Percentiles rank a stretch among this genome's conserved stretches.
These are phyloP conservation scores for Nemophila menziesii DNA, from an alignment of 257 asterid species.

Conservation along the genomic window DNA sequence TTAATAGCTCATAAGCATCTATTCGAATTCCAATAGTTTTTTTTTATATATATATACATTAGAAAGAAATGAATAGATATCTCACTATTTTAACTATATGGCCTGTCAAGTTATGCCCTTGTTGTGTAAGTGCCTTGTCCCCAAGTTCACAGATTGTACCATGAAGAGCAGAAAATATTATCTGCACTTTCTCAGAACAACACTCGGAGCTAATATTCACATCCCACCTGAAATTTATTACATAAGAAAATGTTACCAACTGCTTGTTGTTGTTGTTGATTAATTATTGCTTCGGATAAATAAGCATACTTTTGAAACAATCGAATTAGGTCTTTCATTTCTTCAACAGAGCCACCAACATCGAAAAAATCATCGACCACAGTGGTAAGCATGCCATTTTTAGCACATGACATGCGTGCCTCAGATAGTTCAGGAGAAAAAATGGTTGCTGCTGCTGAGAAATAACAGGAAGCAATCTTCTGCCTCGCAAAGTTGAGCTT, in stretches of 20 bases:
- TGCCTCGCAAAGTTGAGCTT: conserved; percentile 17
- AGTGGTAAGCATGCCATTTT: conserved; percentile 17
- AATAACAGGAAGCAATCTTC: conserved; percentile 8
- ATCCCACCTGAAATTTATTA: conserved; percentile 24
- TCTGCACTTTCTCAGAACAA: conserved; percentile 20
- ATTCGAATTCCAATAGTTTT: background rate
- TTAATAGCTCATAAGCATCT: background rate
- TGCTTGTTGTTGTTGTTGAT: background rate
- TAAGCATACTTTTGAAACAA: conserved; percentile 17
- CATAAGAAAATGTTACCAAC: background rate
- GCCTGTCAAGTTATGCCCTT: conserved; percentile 20
- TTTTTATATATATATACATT: background rate
- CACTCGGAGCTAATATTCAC: conserved; percentile 10
- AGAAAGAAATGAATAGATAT: background rate
- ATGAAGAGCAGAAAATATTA: conserved; percentile 19
- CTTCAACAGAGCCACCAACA: conserved; percentile 24
- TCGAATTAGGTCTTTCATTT: conserved; percentile 18
- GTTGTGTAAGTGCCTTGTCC: conserved; percentile 20
- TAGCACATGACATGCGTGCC: conserved; percentile 24
- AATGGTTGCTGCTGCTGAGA: conserved; percentile 15
- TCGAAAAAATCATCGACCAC: conserved; percentile 38
- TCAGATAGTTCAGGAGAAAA: conserved; percentile 22
- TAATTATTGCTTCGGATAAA: background rate
- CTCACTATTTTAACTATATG: conserved; percentile 10
- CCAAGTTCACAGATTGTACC: conserved; percentile 26